Evolutionary conservation across 176 grass and related monocot genomes (phyloP).

Genomic region (Triticum timopheevii): DNA sequence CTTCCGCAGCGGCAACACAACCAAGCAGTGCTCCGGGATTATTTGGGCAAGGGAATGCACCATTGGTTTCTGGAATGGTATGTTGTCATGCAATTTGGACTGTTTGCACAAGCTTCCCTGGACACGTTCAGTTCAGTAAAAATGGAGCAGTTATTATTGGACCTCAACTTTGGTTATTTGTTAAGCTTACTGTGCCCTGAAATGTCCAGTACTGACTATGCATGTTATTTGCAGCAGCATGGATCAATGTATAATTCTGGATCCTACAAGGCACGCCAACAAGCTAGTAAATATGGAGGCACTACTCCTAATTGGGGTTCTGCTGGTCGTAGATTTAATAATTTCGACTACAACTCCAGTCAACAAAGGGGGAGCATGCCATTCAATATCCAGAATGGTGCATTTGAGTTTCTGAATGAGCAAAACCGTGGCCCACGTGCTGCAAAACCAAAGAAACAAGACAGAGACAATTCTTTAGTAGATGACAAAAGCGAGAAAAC

Average conservation of each 20-base stretch:
- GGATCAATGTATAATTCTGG: constrained; percentile 46
- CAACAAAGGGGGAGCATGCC: constrained; percentile 50
- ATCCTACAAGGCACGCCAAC: constrained; percentile 53
- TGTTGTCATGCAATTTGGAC: constrained; percentile 3
- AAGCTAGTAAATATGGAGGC: constrained; percentile 46
- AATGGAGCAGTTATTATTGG: neutral
- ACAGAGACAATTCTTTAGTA: constrained; percentile 41
- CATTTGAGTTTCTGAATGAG: constrained; percentile 65
- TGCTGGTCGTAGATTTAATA: constrained; percentile 39
- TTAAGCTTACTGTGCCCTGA: neutral
- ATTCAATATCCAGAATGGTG: constrained; percentile 52
- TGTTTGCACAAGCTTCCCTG: neutral
- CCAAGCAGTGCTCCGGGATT: constrained; percentile 46
- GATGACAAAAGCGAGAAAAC: constrained; percentile 50
- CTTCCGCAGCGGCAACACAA: constrained; percentile 49
- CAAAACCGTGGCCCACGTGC: constrained; percentile 67
- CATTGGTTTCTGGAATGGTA: constrained; percentile 69
- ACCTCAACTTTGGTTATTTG: constrained; percentile 3
- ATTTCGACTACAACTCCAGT: constrained; percentile 31
- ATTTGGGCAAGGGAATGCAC: constrained; percentile 60
- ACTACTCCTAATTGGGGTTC: constrained; percentile 45
- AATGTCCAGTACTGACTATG: constrained; percentile 31
- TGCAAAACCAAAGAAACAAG: constrained; percentile 56
- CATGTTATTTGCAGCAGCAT: constrained; percentile 54
- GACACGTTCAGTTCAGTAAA: neutral